Percentiles rank a stretch among this genome's conserved stretches.
Conservation (phyloP, 2,329 filamentous ascomycete genomes). For the Cordyceps militaris region DNA sequence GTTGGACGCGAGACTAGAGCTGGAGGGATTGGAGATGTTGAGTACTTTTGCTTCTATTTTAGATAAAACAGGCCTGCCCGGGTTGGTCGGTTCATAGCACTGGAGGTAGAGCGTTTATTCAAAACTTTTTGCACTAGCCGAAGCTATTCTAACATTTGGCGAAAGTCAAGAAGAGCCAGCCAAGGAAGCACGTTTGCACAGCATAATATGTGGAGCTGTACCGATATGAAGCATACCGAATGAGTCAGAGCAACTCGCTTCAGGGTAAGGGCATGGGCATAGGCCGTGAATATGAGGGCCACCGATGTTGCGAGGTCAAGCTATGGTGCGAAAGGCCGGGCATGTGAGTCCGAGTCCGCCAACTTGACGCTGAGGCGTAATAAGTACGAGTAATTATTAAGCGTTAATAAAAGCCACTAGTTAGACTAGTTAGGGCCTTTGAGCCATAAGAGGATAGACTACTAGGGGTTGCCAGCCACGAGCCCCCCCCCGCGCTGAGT, state of each 20-base stretch:
- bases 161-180: too few species aligned
- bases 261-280: too few species aligned
- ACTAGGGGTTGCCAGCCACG: neutral
- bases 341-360: neutral
- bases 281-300: neutral
- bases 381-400: too few species aligned
- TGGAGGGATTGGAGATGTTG: neutral
- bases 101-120: neutral
- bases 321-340: neutral
- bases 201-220: too few species aligned
- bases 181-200: too few species aligned
- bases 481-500: neutral
- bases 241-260: too few species aligned
- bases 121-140: neutral
- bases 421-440: too few species aligned
- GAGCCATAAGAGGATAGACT: too few species aligned
- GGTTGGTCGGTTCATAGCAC: neutral
- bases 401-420: too few species aligned
- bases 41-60: neutral
- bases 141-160: too few species aligned
- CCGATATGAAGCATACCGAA: too few species aligned
- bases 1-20: neutral
- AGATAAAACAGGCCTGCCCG: neutral
- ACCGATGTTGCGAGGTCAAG: neutral
- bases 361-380: neutral